Conservation (phyloP, 176 grass and related monocot genomes). For the Oryza longistaminata region DNA sequence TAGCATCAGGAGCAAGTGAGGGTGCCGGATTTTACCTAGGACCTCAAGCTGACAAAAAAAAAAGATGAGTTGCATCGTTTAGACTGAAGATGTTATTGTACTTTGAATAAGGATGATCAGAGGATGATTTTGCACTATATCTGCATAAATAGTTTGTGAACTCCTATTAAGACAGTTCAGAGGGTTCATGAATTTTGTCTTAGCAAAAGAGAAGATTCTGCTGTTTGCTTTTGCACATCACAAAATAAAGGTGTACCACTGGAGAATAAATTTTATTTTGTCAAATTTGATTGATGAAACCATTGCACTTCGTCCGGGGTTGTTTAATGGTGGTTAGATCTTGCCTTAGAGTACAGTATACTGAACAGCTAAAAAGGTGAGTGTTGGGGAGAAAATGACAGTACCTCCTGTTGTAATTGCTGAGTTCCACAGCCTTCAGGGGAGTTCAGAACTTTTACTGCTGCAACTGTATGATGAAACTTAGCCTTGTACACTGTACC, state of each 20-base stretch:
- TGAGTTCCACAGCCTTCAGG: slow-evolving; percentile 54
- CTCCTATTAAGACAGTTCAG: not conserved
- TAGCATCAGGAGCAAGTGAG: slow-evolving; percentile 81
- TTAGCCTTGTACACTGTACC: slow-evolving; percentile 89
- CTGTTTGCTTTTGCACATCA: not conserved
- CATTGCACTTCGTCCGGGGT: not conserved
- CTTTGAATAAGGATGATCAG: slow-evolving; percentile 12
- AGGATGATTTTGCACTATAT: not conserved
- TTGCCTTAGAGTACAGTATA: not conserved
- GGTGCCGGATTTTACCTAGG: slow-evolving; percentile 77
- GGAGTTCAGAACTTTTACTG: slow-evolving; percentile 86
- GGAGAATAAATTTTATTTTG: not conserved
- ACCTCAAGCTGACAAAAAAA: slow-evolving; percentile 69
- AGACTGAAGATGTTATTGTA: not conserved
- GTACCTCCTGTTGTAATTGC: slow-evolving; percentile 91
- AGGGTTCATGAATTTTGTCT: no score
- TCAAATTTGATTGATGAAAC: not conserved
- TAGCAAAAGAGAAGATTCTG: not conserved
- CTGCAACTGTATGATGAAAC: slow-evolving; percentile 69
- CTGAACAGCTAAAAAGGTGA: not conserved
- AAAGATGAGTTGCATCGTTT: not conserved
- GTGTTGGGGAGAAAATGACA: not conserved
- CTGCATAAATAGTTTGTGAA: not conserved
- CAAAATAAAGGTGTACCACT: not conserved
- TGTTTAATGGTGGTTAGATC: not conserved